phyloP scores from a whole-genome alignment of 2,329 filamentous ascomycete genomes.

The Sclerotinia trifoliorum region DNA sequence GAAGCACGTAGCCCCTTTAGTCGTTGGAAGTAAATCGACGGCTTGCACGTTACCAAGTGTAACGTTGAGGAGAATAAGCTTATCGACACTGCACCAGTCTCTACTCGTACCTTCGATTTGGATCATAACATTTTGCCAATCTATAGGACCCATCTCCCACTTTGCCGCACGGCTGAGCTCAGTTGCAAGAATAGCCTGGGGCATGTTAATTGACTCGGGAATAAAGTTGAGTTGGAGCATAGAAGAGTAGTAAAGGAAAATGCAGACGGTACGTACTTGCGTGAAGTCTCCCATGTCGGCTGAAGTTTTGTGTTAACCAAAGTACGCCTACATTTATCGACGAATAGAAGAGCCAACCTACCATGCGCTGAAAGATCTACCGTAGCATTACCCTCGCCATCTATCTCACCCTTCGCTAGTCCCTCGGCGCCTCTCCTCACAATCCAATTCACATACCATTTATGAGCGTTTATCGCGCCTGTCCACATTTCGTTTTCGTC shows the following conservation, averaged over 20 bases:
- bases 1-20: not conserved
- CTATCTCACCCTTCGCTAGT: not conserved
- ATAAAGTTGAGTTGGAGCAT: too few relatives aligned
- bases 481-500: too few relatives aligned
- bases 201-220: not conserved
- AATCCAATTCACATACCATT: not conserved
- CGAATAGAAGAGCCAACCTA: too few relatives aligned
- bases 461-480: not conserved
- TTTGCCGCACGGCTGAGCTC: not conserved
- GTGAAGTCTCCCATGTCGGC: not conserved
- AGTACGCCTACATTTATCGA: too few relatives aligned
- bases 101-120: not conserved
- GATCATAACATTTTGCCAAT: not conserved
- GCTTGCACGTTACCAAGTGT: not conserved
- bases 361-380: too few relatives aligned
- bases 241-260: too few relatives aligned
- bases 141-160: not conserved
- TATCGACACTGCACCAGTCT: not conserved
- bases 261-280: not conserved
- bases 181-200: not conserved
- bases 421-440: not conserved
- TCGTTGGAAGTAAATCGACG: not conserved
- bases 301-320: not conserved
- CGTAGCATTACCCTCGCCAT: too few relatives aligned
- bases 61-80: not conserved